These are phyloP conservation scores for Aspergillus felis DNA, from an alignment of 2,329 filamentous ascomycete species.

Conservation along the genomic window DNA sequence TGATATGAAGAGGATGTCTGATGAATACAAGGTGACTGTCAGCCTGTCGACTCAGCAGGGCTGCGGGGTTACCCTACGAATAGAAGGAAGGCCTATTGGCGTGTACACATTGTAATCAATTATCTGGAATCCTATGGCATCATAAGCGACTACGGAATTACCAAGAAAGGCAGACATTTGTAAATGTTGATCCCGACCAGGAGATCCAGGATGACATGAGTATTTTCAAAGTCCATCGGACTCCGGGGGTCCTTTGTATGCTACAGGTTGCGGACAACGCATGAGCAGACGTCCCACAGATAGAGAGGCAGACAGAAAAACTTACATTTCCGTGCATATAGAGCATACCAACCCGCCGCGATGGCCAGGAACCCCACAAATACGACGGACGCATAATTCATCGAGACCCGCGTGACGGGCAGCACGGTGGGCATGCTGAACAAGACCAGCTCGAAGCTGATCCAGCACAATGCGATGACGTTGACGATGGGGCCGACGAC, in stretches of 20 bases:
- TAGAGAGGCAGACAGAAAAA: conserved; percentile 3
- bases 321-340: conserved; percentile 51
- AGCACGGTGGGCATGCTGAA: conserved; percentile 53
- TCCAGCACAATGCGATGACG: conserved; percentile 48
- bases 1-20: neutral
- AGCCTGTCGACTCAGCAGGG: too few species aligned
- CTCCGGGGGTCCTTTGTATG: conserved; percentile 34
- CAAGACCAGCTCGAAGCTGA: conserved; percentile 50
- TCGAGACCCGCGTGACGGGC: conserved; percentile 50
- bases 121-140: neutral
- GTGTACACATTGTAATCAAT: neutral
- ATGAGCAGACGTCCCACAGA: neutral
- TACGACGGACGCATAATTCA: conserved; percentile 58
- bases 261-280: conserved; percentile 9
- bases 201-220: neutral
- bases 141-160: neutral
- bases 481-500: conserved; percentile 46
- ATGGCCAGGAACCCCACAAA: conserved; percentile 53
- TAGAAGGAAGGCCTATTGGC: neutral
- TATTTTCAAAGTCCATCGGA: conserved; percentile 20
- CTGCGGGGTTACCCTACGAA: neutral
- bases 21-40: too few species aligned
- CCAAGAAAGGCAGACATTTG: neutral
- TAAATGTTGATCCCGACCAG: neutral
- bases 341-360: conserved; percentile 48